Base-by-base conservation (phyloP, 371 early-diverging fungal species). In the Apophysomyces elegans region DNA sequence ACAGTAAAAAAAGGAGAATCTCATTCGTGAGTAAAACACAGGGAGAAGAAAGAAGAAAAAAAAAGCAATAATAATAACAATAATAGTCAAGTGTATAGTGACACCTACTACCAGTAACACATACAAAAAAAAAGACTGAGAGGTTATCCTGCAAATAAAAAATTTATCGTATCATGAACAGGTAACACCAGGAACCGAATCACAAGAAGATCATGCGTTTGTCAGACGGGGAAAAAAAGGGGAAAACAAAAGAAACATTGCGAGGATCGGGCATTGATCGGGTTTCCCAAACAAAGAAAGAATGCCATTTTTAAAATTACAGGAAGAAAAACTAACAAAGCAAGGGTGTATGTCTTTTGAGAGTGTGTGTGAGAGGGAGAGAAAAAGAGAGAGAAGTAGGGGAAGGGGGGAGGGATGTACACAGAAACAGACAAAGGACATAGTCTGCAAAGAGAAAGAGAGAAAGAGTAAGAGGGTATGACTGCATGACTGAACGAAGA, bases 151-250 rank as follows among this genome's bases (percentile, higher is more conserved):
- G 54, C 54, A 50, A 50, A 18, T 9, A 50, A 50, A 47, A 47
- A 21, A 50, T 18, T 6, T 7, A 50, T n/a, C 21, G 21, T 50
- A 16, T 21, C 21, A 21, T 50, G n/a, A 21, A n/a, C 11, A 50
- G 54, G 54, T 50, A 18, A 50, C 54, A 21, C 21, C 54, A 50
- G 5, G 54, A 50, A 50, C 54, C 21, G 7, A 8, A 50, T 50
- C 54, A 50, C 54, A 50, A 50, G 54, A 50, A 21, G 54, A 21
- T 50, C 54, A 50, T 50, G 54, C 54, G 21, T 50, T 50, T 50
- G 54, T 50, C 18, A 50, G 54, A 50, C 54, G 21, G 21, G 21
- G 54, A 26, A 21, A 21, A 21, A 50, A 7, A 16, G 54, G 54
- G 54, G 54, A 26, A 50, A 26, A 26, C 32, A 26, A 26, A 26